Evolutionary conservation across 345 rosid species (phyloP).

Genomic region (Hibiscus syriacus): DNA sequence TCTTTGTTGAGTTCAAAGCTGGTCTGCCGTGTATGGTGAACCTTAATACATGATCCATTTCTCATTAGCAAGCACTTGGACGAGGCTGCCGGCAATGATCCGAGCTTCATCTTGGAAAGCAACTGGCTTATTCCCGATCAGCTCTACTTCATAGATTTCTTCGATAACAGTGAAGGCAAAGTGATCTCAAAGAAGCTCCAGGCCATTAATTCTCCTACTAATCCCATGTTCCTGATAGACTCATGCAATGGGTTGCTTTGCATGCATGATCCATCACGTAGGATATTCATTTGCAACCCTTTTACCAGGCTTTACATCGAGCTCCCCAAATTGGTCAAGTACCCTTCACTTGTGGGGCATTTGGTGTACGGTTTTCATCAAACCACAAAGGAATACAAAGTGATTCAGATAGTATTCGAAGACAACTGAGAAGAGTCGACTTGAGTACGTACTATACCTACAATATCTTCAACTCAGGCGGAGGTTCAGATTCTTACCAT

Average conservation of each 20-base stretch:
- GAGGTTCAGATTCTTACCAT: conserved; percentile 48
- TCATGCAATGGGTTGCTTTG: conserved; percentile 59
- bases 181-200: conserved; percentile 30
- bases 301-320: too few species aligned
- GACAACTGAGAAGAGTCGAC: not conserved
- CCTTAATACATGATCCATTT: conserved; percentile 30
- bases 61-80: conserved; percentile 15
- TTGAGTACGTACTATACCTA: conserved; percentile 12
- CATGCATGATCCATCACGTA: conserved; percentile 31
- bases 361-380: conserved; percentile 49
- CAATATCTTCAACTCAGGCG: conserved; percentile 26
- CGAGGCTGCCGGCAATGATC: too few species aligned
- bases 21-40: conserved; percentile 41
- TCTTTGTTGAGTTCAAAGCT: conserved; percentile 40
- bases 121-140: conserved; percentile 44
- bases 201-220: conserved; percentile 6
- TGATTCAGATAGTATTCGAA: conserved; percentile 44
- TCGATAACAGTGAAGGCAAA: conserved; percentile 8
- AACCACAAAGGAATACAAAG: conserved; percentile 38
- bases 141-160: conserved; percentile 41
- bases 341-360: too few species aligned
- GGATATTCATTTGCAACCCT: too few species aligned
- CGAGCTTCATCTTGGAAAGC: too few species aligned
- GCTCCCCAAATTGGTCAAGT: too few species aligned
- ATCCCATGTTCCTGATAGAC: conserved; percentile 30